Conservation (phyloP, 2,329 filamentous ascomycete genomes). For the Trichophaea hybrida region DNA sequence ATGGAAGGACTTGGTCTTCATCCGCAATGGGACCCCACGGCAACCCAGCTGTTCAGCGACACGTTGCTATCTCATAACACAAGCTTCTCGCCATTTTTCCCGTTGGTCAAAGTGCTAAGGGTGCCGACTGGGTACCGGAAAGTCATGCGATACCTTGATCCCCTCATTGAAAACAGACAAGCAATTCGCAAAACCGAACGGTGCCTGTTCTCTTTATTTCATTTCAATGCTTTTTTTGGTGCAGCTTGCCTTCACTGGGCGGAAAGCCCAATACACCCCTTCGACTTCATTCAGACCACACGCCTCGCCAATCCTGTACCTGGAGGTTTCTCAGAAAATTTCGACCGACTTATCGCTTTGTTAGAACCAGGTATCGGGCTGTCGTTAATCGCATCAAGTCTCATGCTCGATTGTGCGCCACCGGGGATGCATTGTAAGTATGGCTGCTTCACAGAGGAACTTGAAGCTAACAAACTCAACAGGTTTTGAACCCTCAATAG, state of each 20-base stretch:
- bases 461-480: too few species aligned
- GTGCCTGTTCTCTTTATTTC: background rate
- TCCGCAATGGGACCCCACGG: background rate
- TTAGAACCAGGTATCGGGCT: background rate
- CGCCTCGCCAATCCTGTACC: background rate
- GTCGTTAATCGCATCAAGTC: background rate
- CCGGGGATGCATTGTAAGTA: constrained; percentile 4
- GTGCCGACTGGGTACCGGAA: background rate
- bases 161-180: background rate
- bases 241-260: background rate
- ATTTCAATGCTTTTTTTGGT: background rate
- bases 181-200: background rate
- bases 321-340: background rate
- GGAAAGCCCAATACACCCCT: background rate
- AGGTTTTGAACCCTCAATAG: too few species aligned
- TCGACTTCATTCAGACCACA: background rate
- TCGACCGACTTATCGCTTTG: background rate
- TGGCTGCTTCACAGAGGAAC: too few species aligned
- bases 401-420: constrained; percentile 1
- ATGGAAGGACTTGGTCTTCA: background rate
- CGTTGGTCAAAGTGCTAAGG: background rate
- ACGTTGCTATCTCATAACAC: too few species aligned
- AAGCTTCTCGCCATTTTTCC: background rate
- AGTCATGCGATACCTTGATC: background rate
- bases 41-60: background rate